These are phyloP conservation scores for Gnaphalium uliginosum DNA, from an alignment of 129 eudicot species.

Conservation along the genomic window DNA sequence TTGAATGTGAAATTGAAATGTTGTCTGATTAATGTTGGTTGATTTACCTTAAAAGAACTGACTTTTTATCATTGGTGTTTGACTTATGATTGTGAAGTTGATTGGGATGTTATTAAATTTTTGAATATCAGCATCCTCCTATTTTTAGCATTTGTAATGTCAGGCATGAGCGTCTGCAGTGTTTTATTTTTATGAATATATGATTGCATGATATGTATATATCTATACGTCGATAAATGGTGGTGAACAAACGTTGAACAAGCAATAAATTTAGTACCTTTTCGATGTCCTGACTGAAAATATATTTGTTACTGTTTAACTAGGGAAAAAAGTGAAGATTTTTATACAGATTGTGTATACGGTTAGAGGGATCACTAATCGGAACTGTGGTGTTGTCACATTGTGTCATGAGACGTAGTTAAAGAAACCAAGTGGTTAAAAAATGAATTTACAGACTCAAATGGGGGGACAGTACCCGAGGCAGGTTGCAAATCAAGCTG, in stretches of 20 bases:
- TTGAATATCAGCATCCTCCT: slow-evolving; percentile 1
- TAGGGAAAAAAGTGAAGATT: slow-evolving; percentile 26
- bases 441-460: slow-evolving; percentile 66
- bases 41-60: slow-evolving; percentile 11
- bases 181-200: background rate
- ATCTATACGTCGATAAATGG: background rate
- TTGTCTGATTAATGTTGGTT: slow-evolving; percentile 24
- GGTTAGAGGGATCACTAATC: slow-evolving; percentile 3
- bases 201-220: background rate
- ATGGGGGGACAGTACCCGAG: slow-evolving; percentile 59
- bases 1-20: slow-evolving; percentile 28
- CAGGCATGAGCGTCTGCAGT: background rate
- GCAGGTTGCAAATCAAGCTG: slow-evolving; percentile 50
- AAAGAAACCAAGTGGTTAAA: slow-evolving; percentile 38
- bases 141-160: background rate
- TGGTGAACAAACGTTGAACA: slow-evolving; percentile 17
- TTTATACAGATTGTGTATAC: slow-evolving; percentile 14
- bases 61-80: slow-evolving; percentile 9
- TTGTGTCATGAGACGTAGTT: slow-evolving; percentile 29
- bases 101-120: background rate
- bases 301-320: slow-evolving; percentile 3
- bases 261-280: background rate
- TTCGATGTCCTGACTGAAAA: slow-evolving; percentile 14
- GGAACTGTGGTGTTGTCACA: slow-evolving; percentile 23
- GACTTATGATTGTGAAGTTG: slow-evolving; percentile 1